Evolutionary conservation across 73 alveolate genomes (phyloP).

Genomic region (Paramecium pentaurelia): DNA sequence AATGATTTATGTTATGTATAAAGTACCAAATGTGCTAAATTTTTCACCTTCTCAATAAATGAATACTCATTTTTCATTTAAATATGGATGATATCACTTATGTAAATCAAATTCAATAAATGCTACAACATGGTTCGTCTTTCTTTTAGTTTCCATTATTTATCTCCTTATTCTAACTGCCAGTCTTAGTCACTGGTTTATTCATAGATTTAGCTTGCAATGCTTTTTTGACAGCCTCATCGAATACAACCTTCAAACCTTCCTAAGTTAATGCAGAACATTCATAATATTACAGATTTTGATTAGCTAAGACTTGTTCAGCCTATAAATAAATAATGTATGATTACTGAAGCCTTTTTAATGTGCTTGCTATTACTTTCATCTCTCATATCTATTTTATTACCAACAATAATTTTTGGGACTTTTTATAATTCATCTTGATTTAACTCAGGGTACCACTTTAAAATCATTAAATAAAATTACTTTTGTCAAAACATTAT

Average conservation of each 20-base stretch:
- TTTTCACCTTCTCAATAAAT: not conserved
- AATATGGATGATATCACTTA: not conserved
- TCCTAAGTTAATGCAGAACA: slow-evolving; percentile 60
- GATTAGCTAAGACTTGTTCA: not conserved
- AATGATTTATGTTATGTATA: not conserved
- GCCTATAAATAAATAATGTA: slow-evolving; percentile 32
- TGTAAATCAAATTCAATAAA: not conserved
- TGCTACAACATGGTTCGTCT: slow-evolving; percentile 31
- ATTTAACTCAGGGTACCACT: slow-evolving; percentile 76
- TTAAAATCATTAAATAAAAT: not conserved
- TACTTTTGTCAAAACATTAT: slow-evolving; percentile 69
- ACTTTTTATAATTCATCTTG: slow-evolving; percentile 60
- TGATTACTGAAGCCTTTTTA: slow-evolving; percentile 8
- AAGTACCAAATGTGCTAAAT: not conserved
- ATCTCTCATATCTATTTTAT: slow-evolving; percentile 70
- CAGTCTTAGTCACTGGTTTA: not conserved
- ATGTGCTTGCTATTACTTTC: slow-evolving; percentile 3
- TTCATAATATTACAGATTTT: slow-evolving; percentile 27
- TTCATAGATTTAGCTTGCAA: not conserved
- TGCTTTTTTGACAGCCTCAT: slow-evolving; percentile 39
- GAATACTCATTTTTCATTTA: not conserved
- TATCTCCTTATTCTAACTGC: not conserved
- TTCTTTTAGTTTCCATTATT: not conserved
- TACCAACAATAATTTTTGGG: slow-evolving; percentile 75
- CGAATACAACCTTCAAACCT: slow-evolving; percentile 55